Conservation (phyloP, 2,329 filamentous ascomycete species). For the Aspergillus ibericus region DNA sequence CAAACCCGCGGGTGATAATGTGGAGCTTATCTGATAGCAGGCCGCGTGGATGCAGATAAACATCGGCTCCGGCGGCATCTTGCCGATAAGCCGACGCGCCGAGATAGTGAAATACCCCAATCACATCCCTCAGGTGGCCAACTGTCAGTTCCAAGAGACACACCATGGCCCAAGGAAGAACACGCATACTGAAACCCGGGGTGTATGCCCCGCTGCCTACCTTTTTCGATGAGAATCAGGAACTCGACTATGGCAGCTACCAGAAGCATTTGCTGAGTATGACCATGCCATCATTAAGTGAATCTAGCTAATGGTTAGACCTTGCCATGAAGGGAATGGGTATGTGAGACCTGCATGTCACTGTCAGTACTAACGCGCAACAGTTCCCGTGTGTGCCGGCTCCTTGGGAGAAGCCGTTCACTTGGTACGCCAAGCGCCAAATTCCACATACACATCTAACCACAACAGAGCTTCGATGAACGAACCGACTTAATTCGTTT, state of each 20-base stretch:
- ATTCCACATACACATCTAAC: not conserved
- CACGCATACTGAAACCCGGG: not conserved
- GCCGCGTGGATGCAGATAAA: not conserved
- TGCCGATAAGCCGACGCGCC: not conserved
- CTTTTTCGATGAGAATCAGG: not conserved
- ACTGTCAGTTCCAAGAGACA: not conserved
- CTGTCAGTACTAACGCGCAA: not conserved
- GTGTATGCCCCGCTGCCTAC: not conserved
- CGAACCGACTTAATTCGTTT: not conserved
- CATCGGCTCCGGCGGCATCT: not conserved
- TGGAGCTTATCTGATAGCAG: not conserved
- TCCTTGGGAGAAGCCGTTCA: not conserved
- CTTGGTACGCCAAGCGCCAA: not conserved
- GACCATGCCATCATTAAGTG: not conserved
- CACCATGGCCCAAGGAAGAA: not conserved
- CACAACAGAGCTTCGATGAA: not conserved
- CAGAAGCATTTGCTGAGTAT: not conserved
- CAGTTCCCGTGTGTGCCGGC: not conserved
- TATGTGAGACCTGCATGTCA: not conserved
- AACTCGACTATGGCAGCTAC: not conserved
- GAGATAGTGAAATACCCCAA: not conserved
- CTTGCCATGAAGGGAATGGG: not conserved
- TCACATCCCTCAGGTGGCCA: no score
- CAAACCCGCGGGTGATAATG: not conserved
- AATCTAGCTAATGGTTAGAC: not conserved